Conservation (phyloP, 2,329 filamentous ascomycete genomes). For the Leptographium flavum region DNA sequence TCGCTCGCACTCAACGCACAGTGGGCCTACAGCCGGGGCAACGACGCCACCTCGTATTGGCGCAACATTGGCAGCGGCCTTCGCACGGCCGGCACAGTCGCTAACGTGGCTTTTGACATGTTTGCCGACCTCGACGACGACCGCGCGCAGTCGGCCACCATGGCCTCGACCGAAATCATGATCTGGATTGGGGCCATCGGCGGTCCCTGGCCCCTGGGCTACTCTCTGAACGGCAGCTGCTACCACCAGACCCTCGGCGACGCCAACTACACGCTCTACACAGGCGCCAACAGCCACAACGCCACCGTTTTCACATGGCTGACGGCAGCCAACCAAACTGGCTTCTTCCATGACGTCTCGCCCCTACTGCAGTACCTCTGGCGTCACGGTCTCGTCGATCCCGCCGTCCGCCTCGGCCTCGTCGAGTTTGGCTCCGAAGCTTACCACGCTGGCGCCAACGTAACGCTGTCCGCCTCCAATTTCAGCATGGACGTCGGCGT, state of each 20-base stretch:
- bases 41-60: background rate
- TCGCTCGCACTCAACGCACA: background rate
- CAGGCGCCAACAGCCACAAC: background rate
- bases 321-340: background rate
- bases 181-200: constrained; percentile 2
- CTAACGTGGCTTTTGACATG: constrained; percentile 5
- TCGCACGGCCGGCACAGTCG: background rate
- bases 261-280: constrained; percentile 1
- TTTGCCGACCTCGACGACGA: background rate
- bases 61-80: background rate
- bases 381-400: background rate
- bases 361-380: constrained; percentile 5
- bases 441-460: background rate
- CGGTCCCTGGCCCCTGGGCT: background rate
- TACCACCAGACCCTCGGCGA: background rate
- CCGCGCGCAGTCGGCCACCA: background rate
- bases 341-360: constrained; percentile 1
- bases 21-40: background rate
- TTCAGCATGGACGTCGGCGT: background rate
- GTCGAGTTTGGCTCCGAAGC: constrained; percentile 3
- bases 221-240: background rate
- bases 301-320: constrained; percentile 1
- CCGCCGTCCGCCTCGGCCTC: background rate
- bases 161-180: constrained; percentile 3
- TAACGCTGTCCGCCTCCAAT: constrained; percentile 2